Base-by-base conservation (phyloP, 768 basidiomycete genomes). In the Pleurotus platypus region DNA sequence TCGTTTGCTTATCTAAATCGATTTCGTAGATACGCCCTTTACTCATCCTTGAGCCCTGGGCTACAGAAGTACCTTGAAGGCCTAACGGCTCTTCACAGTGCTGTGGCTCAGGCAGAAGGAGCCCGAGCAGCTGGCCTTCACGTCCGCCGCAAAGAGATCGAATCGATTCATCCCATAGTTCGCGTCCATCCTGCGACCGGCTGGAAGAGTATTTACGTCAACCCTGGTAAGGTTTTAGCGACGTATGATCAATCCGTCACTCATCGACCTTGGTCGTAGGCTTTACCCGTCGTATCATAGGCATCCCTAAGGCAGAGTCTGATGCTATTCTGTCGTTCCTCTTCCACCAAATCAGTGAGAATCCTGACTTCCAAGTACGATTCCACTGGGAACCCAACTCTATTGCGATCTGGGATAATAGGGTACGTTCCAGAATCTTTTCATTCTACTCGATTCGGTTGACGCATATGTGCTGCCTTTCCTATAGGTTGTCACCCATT, bases 361-460 rank as follows among this genome's bases (percentile, higher is more conserved):
- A 85, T 67, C 80, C 82, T 5, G 88, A 89, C 66, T 84, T 83
- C 70, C 89, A 90, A 59, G 85, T 88, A 42, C 84, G 87, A 58
- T 89, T 89, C 78, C 81, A 77, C 60, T 92, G 91, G 91, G 79
- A 87, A 66, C 73, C 77, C 38, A 84, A 90, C 66, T 86, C 87
- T 42, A 73, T 92, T 53, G 90, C 89, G n/a, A 76, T 92, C 67
- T 93, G 92, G 91, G 90, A 93, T 64, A 92, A 92, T 69, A 78
- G 90, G 69, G 88, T 89, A 60, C 39, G 79, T 67, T 6, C 42
- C 16, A 11, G 12, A 11, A 40, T 54, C n/a, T 55, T 46, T 9
- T 20, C 20, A 4, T 27, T 26, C 9, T 35, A 9, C 12, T 3
- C 1, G 5, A 16, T 15, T 9, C 30, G 5, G 2, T 38, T 57